These are phyloP conservation scores for Ephemerocybe angulata DNA, from an alignment of 768 basidiomycete species.

Conservation along the genomic window DNA sequence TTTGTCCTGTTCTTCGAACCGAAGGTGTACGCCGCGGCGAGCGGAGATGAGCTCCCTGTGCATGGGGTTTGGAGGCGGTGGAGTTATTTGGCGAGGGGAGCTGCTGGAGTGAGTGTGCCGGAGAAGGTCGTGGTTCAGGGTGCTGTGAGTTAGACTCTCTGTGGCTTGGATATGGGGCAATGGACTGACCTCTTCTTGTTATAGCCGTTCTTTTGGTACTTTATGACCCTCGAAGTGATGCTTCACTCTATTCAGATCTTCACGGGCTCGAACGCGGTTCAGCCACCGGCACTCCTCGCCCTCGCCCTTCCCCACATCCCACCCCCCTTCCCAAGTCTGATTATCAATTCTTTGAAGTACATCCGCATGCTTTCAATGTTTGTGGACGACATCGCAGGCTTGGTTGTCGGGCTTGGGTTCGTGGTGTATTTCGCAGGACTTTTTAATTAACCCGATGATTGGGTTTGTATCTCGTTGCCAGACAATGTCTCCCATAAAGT, in stretches of 20 bases:
- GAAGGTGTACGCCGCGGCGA: constrained; percentile 36
- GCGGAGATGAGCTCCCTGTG: constrained; percentile 19
- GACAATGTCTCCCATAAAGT: constrained; percentile 8
- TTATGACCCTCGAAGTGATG: constrained; percentile 65
- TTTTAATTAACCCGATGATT: constrained; percentile 24
- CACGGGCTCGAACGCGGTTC: constrained; percentile 55
- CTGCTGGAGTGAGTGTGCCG: constrained; percentile 27
- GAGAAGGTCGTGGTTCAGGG: constrained; percentile 44
- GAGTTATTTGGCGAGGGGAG: constrained; percentile 49
- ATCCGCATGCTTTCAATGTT: constrained; percentile 62
- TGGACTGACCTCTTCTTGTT: background rate
- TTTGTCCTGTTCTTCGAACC: constrained; percentile 71
- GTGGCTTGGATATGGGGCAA: background rate
- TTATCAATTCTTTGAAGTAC: constrained; percentile 64
- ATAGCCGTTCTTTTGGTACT: constrained; percentile 83
- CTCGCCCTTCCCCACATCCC: constrained; percentile 66
- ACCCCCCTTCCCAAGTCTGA: constrained; percentile 55
- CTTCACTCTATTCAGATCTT: constrained; percentile 73
- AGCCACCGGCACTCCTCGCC: constrained; percentile 56
- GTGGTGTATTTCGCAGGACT: constrained; percentile 53
- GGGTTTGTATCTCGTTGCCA: too few relatives aligned
- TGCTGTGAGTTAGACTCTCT: constrained; percentile 63
- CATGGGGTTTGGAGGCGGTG: constrained; percentile 53
- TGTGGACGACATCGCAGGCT: constrained; percentile 66
- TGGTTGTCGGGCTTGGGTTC: constrained; percentile 71